phyloP scores from a whole-genome alignment of 164 flowering plant genomes.

The Taxillus chinensis region DNA sequence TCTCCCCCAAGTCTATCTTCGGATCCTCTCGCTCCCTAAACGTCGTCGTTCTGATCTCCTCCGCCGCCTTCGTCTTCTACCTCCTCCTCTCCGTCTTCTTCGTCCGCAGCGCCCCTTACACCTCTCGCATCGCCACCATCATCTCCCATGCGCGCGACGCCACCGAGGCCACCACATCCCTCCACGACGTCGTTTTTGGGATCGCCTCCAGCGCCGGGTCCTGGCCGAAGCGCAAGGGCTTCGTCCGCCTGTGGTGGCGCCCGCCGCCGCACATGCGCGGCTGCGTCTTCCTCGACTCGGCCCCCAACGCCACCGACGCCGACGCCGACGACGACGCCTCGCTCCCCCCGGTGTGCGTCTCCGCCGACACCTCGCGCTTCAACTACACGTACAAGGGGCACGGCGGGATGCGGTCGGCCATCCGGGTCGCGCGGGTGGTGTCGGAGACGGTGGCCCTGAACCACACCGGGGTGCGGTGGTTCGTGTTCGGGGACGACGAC shows the following conservation, averaged over 20 bases:
- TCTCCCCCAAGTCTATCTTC: no score
- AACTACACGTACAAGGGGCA: constrained; percentile 48
- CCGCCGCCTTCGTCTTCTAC: constrained; percentile 15
- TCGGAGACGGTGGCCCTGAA: constrained; percentile 33
- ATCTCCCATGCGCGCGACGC: constrained; percentile 10
- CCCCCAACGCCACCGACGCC: not conserved
- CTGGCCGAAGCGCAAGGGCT: constrained; percentile 30
- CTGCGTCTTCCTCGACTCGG: constrained; percentile 37
- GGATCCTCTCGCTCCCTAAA: constrained; percentile 5
- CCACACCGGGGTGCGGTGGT: constrained; percentile 41
- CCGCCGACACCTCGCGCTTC: constrained; percentile 41
- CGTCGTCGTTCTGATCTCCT: constrained; percentile 10
- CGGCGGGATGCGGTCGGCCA: constrained; percentile 34
- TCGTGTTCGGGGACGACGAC: constrained; percentile 56
- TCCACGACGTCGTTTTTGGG: constrained; percentile 43
- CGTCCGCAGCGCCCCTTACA: constrained; percentile 1
- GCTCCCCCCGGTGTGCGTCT: constrained; percentile 40
- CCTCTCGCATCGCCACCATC: constrained; percentile 14
- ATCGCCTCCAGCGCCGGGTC: constrained; percentile 29
- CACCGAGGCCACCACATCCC: constrained; percentile 13
- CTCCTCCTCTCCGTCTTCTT: constrained; percentile 12
- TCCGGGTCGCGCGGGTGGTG: constrained; percentile 46
- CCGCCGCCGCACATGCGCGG: constrained; percentile 29
- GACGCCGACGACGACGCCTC: not conserved
- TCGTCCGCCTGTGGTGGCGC: constrained; percentile 42